Conservation (phyloP, 1,284 basidiomycete species). For the Jaminaea rosea region DNA sequence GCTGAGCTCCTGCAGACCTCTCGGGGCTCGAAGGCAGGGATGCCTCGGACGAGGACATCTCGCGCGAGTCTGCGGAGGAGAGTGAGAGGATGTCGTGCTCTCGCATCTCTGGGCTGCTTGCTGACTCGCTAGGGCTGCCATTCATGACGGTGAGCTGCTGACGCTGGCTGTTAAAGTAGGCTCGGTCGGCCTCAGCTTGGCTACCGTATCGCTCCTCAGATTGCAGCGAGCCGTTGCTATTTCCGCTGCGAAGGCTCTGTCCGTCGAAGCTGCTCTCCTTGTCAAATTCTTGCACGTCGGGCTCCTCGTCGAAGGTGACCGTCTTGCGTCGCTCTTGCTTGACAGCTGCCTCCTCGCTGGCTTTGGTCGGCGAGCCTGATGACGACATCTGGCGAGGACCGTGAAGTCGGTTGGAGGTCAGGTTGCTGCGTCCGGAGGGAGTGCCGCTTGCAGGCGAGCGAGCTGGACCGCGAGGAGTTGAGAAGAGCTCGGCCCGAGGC, state of each 20-base stretch:
- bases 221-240: neutral
- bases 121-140: neutral
- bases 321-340: constrained; percentile 50
- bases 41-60: neutral
- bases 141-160: neutral
- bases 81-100: constrained; percentile 11
- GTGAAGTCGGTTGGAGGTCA: constrained; percentile 69
- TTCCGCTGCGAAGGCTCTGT: constrained; percentile 18
- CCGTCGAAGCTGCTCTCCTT: constrained; percentile 37
- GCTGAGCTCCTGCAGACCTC: too few species aligned
- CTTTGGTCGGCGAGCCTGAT: neutral
- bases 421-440: constrained; percentile 56
- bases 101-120: neutral
- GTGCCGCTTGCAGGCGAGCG: too few species aligned
- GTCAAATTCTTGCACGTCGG: constrained; percentile 68
- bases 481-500: constrained; percentile 65
- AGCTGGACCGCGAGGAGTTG: too few species aligned
- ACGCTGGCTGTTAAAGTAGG: neutral
- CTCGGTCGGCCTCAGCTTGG: neutral
- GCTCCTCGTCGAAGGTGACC: constrained; percentile 74
- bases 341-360: neutral
- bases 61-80: neutral
- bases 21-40: too few species aligned
- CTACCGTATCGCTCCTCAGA: neutral
- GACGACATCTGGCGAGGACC: constrained; percentile 54